These are phyloP conservation scores for Alternaria sp. DNA, from an alignment of 2,329 filamentous ascomycete species.

Conservation along the genomic window DNA sequence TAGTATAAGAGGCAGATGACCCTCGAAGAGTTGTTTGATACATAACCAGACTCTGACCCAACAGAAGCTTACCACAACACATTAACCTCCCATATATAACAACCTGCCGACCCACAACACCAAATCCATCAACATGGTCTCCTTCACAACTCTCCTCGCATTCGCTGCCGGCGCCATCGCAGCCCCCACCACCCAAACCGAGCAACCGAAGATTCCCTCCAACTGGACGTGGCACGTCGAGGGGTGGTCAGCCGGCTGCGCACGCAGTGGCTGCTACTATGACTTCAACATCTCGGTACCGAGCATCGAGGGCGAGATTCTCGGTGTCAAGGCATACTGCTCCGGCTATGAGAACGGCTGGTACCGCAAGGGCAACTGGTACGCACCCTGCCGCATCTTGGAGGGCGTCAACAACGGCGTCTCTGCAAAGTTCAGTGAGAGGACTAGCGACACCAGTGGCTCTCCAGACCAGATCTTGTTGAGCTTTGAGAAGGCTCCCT, in stretches of 20 bases:
- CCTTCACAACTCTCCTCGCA: neutral
- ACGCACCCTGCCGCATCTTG: neutral
- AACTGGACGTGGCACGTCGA: neutral
- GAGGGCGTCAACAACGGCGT: neutral
- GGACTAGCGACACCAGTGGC: neutral
- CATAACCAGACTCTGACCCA: neutral
- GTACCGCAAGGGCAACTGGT: neutral
- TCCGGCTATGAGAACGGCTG: neutral
- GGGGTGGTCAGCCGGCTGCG: neutral
- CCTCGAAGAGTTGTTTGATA: neutral
- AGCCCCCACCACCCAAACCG: neutral
- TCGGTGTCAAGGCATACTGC: neutral
- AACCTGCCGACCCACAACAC: neutral
- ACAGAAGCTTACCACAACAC: neutral
- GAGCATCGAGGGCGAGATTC: neutral
- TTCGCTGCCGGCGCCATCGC: neutral
- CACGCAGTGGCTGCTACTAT: neutral
- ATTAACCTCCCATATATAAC: neutral
- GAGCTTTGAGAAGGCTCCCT: neutral
- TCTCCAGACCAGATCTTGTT: neutral
- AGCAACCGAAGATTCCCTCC: neutral
- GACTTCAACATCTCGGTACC: neutral
- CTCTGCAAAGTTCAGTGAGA: neutral
- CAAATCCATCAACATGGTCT: neutral
- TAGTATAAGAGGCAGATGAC: neutral